phyloP scores from a whole-genome alignment of 108 stramenopile genomes.

The Pseudonitzschia multistriata region DNA sequence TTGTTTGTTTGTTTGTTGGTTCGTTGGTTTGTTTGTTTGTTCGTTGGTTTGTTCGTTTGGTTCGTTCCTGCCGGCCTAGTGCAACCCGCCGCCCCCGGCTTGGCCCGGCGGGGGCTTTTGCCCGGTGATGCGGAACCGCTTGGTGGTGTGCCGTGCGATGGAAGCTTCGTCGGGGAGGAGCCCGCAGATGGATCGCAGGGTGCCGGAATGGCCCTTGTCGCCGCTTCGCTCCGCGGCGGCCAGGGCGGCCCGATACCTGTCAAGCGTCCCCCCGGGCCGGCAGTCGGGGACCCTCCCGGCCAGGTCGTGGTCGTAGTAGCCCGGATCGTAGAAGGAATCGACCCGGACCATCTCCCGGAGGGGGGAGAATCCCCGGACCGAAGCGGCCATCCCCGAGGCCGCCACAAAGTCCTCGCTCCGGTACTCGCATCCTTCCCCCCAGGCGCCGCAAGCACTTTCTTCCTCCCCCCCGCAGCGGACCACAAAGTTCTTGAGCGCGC shows the following conservation, averaged over 20 bases:
- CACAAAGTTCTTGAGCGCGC: constrained; percentile 15
- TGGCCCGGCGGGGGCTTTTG: no score
- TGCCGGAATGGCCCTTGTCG: neutral
- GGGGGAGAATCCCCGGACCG: constrained; percentile 28
- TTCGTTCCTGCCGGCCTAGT: no score
- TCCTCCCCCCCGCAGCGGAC: constrained; percentile 28
- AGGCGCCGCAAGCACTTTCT: neutral
- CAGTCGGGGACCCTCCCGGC: constrained; percentile 20
- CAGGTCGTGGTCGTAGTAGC: constrained; percentile 12
- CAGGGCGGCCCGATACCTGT: neutral
- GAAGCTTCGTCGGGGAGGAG: constrained; percentile 16
- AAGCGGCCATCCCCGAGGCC: constrained; percentile 37
- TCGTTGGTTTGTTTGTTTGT: no score
- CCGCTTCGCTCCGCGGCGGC: neutral
- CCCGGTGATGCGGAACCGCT: constrained; percentile 19
- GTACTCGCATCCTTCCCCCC: no score
- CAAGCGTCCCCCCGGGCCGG: neutral
- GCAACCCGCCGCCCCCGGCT: no score
- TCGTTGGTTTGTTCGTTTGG: no score
- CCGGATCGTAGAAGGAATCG: constrained; percentile 9
- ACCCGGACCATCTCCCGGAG: constrained; percentile 14
- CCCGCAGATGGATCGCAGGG: neutral
- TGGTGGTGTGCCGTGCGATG: constrained; percentile 16
- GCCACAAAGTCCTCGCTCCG: constrained; percentile 15
- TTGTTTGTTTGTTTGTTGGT: no score